These are phyloP conservation scores for Hypoxylon intermedium DNA, from an alignment of 495 filamentous ascomycete species.

Conservation along the genomic window DNA sequence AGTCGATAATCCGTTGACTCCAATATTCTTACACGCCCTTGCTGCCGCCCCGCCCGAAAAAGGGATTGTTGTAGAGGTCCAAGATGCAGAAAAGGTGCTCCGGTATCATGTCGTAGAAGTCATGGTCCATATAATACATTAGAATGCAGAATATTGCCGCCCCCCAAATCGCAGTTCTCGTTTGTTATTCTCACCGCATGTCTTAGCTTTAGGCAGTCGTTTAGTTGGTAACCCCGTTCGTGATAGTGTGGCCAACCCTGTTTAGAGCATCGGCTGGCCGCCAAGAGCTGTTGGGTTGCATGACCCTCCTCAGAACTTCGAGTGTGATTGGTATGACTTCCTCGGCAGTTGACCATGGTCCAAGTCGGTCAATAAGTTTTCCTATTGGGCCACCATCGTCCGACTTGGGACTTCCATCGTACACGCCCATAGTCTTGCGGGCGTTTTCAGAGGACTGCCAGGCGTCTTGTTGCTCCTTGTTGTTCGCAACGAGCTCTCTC, in stretches of 20 bases:
- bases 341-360: constrained; percentile 41
- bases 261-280: constrained; percentile 34
- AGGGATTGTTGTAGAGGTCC: constrained; percentile 18
- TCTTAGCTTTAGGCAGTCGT: background rate
- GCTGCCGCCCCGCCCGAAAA: constrained; percentile 1
- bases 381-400: constrained; percentile 37
- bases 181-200: constrained; percentile 1
- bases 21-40: constrained; percentile 6
- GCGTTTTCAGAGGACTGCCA: constrained; percentile 35
- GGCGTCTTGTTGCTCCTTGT: constrained; percentile 34
- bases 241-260: constrained; percentile 24
- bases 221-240: constrained; percentile 24
- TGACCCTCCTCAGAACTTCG: constrained; percentile 35
- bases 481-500: constrained; percentile 17
- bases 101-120: constrained; percentile 39
- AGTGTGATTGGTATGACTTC: constrained; percentile 39
- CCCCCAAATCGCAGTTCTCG: background rate
- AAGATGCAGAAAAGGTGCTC: constrained; percentile 7
- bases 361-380: constrained; percentile 43
- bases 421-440: constrained; percentile 35
- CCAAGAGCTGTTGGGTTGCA: constrained; percentile 32
- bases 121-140: constrained; percentile 43
- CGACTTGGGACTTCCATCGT: constrained; percentile 29
- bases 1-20: constrained; percentile 20
- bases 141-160: constrained; percentile 6